Percentiles rank a stretch among this genome's conserved stretches.
Evolutionary conservation across 139 green algal genomes (phyloP).

Genomic region (Ettlia oleoabundans): DNA sequence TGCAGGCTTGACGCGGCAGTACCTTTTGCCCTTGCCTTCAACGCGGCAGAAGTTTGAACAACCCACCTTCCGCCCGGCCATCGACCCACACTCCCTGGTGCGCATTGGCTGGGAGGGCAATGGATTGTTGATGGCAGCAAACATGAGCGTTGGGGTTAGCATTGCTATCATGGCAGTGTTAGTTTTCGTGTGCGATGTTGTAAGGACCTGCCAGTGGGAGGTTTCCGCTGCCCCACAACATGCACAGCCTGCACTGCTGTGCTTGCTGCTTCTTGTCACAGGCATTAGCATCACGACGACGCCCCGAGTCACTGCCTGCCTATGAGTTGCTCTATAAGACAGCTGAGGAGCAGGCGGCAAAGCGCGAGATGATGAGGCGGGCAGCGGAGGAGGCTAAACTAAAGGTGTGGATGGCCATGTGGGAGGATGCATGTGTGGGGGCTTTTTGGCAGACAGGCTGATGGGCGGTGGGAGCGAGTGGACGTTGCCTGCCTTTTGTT

Average conservation of each 20-base stretch:
- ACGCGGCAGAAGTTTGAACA: slow-evolving; percentile 56
- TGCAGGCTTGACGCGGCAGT: slow-evolving; percentile 44
- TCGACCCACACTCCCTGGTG: slow-evolving; percentile 59
- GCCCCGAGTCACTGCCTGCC: slow-evolving; percentile 42
- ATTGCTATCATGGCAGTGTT: too few relatives aligned
- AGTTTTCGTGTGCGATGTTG: too few relatives aligned
- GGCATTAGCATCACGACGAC: slow-evolving; percentile 57
- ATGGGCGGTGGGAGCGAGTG: neutral
- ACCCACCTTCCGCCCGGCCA: slow-evolving; percentile 67
- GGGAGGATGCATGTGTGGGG: too few relatives aligned
- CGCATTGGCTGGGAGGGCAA: too few relatives aligned
- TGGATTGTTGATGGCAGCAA: too few relatives aligned
- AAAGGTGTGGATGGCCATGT: too few relatives aligned
- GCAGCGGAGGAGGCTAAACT: slow-evolving; percentile 28
- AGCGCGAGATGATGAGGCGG: slow-evolving; percentile 28
- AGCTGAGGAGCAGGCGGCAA: slow-evolving; percentile 25
- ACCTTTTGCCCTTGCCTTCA: slow-evolving; percentile 69
- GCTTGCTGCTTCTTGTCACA: neutral
- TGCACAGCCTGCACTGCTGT: slow-evolving; percentile 3
- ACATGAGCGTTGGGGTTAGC: too few relatives aligned
- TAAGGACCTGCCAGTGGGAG: too few relatives aligned
- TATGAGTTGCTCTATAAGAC: slow-evolving; percentile 59
- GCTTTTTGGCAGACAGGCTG: neutral
- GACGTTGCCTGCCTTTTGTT: neutral
- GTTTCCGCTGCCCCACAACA: too few relatives aligned